These are phyloP conservation scores for Solanum hybrid DNA, from an alignment of 305 asterid species.

Conservation along the genomic window DNA sequence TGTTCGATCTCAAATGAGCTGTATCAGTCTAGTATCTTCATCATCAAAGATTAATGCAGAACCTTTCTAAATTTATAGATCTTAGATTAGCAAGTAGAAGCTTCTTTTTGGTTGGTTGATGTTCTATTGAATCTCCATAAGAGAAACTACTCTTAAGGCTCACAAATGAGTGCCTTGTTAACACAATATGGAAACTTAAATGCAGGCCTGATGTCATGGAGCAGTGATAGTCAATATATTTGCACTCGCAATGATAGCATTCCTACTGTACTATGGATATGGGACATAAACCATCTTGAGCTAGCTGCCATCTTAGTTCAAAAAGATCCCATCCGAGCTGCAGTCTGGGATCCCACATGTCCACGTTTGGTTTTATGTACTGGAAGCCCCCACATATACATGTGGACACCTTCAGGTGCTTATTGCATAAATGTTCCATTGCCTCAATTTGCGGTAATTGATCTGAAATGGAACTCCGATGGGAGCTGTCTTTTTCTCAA, in stretches of 20 bases:
- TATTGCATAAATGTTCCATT: slow-evolving; percentile 77
- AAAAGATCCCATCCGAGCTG: slow-evolving; percentile 85
- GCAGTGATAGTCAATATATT: slow-evolving; percentile 72
- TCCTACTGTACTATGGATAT: slow-evolving; percentile 95
- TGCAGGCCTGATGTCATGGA: slow-evolving; percentile 91
- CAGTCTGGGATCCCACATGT: slow-evolving; percentile 76
- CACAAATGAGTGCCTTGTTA: not conserved
- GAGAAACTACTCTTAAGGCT: slow-evolving; percentile 1
- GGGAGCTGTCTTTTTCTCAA: slow-evolving; percentile 86
- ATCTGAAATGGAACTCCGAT: slow-evolving; percentile 77
- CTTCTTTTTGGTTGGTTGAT: not conserved
- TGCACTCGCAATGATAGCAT: slow-evolving; percentile 95
- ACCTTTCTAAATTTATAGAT: not conserved
- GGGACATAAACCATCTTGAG: slow-evolving; percentile 90
- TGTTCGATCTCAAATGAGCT: not conserved
- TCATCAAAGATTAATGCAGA: not conserved
- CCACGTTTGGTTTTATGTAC: slow-evolving; percentile 81
- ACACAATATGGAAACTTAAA: slow-evolving; percentile 2
- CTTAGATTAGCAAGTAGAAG: not conserved
- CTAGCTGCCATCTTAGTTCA: slow-evolving; percentile 84
- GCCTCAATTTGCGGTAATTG: slow-evolving; percentile 53
- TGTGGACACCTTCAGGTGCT: slow-evolving; percentile 97
- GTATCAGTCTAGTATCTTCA: not conserved
- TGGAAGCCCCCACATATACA: slow-evolving; percentile 65
- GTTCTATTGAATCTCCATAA: not conserved